Conservation (phyloP, 768 basidiomycete species). For the Gymnopilus junonius region DNA sequence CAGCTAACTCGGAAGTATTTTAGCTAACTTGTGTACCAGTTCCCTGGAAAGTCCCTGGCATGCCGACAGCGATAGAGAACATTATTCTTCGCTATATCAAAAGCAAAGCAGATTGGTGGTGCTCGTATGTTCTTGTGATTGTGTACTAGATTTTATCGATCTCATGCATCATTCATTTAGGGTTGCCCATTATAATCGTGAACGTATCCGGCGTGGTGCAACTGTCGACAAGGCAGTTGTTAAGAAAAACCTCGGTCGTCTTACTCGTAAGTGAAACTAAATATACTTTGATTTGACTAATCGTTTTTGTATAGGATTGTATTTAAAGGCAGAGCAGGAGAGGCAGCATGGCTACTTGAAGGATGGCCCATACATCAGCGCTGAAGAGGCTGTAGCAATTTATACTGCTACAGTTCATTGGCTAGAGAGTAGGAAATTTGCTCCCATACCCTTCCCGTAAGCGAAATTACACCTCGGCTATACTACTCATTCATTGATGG, state of each 20-base stretch:
- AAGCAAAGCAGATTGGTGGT: conserved; percentile 99
- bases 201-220: conserved; percentile 95
- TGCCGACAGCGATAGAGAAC: conserved; percentile 99
- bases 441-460: conserved; percentile 97
- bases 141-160: not conserved
- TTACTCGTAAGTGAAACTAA: conserved; percentile 66
- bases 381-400: conserved; percentile 98
- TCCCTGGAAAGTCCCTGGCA: conserved; percentile 99
- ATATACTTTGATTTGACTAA: not conserved
- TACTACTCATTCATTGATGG: not conserved
- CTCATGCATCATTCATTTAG: conserved; percentile 34
- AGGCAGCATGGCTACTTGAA: conserved; percentile 98
- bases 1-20: not conserved
- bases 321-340: conserved; percentile 99
- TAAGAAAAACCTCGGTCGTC: conserved; percentile 97
- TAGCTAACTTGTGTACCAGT: conserved; percentile 46
- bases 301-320: conserved; percentile 59
- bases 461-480: conserved; percentile 25
- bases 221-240: conserved; percentile 99
- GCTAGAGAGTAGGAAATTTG: conserved; percentile 97
- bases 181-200: conserved; percentile 97
- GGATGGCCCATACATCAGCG: conserved; percentile 98
- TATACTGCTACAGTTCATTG: conserved; percentile 99
- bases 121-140: conserved; percentile 58
- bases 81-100: conserved; percentile 99